Evolutionary conservation across 2,329 filamentous ascomycete genomes (phyloP).

Genomic region (Colletotrichum ledebouriae): DNA sequence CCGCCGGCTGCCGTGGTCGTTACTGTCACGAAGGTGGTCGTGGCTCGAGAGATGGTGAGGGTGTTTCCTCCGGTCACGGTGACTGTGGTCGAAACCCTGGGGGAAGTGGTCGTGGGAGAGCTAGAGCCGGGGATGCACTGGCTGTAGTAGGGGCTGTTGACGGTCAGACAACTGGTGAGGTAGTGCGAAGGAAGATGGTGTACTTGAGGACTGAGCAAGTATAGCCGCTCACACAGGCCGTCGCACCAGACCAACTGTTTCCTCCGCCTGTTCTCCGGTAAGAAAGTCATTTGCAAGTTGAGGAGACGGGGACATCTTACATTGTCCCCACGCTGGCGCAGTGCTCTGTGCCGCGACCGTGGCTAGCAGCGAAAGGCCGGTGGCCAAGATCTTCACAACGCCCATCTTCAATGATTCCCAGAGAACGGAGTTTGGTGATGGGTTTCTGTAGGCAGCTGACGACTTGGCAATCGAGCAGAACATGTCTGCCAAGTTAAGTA

Average conservation of each 20-base stretch:
- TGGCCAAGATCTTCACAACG: conserved; percentile 7
- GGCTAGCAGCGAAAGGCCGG: conserved; percentile 1
- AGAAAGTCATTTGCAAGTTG: background rate
- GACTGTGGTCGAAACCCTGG: conserved; percentile 17
- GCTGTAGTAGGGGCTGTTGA: conserved; percentile 33
- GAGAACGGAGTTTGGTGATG: background rate
- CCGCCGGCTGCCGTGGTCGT: conserved; percentile 13
- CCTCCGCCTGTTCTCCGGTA: conserved; percentile 31
- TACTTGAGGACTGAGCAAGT: conserved; percentile 40
- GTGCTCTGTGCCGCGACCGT: conserved; percentile 26
- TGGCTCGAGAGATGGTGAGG: conserved; percentile 27
- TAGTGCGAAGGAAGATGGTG: background rate
- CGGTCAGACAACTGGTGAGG: background rate
- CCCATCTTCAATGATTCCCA: conserved; percentile 7
- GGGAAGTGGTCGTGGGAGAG: conserved; percentile 24
- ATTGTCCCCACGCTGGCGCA: conserved; percentile 35
- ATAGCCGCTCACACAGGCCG: conserved; percentile 37
- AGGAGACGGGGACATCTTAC: conserved; percentile 9
- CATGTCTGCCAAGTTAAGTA: conserved; percentile 29
- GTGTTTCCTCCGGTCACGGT: conserved; percentile 13
- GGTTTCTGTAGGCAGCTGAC: background rate
- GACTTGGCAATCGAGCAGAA: conserved; percentile 13
- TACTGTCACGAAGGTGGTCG: conserved; percentile 27
- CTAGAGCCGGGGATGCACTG: conserved; percentile 38
- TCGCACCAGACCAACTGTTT: conserved; percentile 33